Evolutionary conservation across 345 rosid species (phyloP), one percentile per base, ranked within the genome.

Genomic region (Euphorbia lathyris): DNA sequence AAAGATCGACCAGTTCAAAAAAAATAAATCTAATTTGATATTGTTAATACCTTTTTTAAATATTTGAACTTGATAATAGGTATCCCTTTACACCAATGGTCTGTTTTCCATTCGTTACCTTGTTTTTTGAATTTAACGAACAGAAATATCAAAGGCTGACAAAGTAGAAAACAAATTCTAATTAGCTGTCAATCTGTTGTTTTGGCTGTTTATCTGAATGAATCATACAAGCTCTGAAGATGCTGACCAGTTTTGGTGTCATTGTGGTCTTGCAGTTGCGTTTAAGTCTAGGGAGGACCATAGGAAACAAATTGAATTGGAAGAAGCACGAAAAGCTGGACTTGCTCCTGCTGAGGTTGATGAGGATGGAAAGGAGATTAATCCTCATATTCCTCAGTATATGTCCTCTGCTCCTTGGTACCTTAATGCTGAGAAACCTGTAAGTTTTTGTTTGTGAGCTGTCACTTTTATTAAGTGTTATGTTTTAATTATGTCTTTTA

Each of bases 261-360:
- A 55, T 23, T 43, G 9, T 63, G 55, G 48, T 8, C 7, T 74
- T 81, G 76, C 82, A 87, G 92, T 80, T 72, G 85, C 88, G 3
- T 87, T 85, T 51, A 88, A 88, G 61, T 88, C 87, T 2, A 82
- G 90, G 74, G 88, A 86, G 81, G 88, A 81, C 55, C 90, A 84
- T 45, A 43, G 93, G 65, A 86, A 86, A 73, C 93, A 86, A 66
- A 73, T 88, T 70, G 90, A 86, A 74, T 80, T 88, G 72, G 90
- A 88, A 68, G 93, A 86, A 74, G 88, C 93, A 0, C 87, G 90
- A 38, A 86, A 86, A 74, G 93, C 93, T 0, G 93, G 93, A 65
- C 90, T 88, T 48, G 93, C 93, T 0, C 88, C 90, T 1, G 90
- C 88, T 47, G 90, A 88, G 82, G 81, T 88, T 25, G 90, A 88